Percentiles rank a stretch among this genome's conserved stretches.
These are phyloP conservation scores for Talaromyces atroroseus DNA, from an alignment of 2,329 filamentous ascomycete species.

Conservation along the genomic window DNA sequence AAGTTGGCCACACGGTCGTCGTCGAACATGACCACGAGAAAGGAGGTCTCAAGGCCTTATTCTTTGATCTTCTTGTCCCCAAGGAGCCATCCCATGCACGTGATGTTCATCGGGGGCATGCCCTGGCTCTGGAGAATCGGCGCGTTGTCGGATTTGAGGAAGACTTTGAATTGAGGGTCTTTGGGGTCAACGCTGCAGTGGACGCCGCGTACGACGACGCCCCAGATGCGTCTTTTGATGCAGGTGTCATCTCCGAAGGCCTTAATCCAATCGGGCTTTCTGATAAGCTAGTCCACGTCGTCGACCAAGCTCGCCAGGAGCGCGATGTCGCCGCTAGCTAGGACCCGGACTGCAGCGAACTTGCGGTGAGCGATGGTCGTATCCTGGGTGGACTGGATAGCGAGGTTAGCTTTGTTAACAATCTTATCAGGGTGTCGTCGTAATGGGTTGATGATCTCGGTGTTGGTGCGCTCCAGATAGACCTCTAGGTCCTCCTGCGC, in stretches of 20 bases:
- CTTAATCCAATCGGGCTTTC: background rate
- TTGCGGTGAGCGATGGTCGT: background rate
- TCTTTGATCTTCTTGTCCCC: background rate
- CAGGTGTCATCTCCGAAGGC: background rate
- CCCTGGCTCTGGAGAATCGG: too few relatives aligned
- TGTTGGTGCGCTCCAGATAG: background rate
- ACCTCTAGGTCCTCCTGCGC: conserved; percentile 3
- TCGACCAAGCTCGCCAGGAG: background rate
- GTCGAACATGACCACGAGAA: background rate
- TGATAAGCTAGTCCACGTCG: background rate
- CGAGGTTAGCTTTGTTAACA: background rate
- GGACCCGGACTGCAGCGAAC: background rate
- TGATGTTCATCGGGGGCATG: background rate
- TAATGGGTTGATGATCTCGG: background rate
- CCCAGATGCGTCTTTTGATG: background rate
- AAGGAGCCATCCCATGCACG: background rate
- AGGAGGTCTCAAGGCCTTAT: background rate
- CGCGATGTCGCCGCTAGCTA: background rate
- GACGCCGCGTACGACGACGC: background rate
- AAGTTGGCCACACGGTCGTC: background rate
- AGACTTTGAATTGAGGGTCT: background rate
- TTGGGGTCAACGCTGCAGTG: background rate
- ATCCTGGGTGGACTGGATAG: background rate
- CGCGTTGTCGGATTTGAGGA: background rate
- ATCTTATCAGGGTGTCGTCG: background rate